Conservation (phyloP, 495 filamentous ascomycete genomes). For the Talaromyces adpressus region DNA sequence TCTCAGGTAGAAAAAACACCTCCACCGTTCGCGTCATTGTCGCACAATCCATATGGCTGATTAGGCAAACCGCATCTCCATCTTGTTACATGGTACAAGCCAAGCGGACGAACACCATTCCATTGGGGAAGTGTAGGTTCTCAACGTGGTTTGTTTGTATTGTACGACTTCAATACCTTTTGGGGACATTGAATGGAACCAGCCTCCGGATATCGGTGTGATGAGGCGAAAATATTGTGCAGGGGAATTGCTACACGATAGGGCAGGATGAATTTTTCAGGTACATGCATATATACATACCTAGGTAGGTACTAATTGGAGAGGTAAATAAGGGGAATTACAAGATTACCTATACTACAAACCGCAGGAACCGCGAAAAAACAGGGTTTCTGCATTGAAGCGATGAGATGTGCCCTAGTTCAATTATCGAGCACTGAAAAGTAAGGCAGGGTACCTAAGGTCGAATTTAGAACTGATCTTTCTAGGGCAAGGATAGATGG, state of each 20-base stretch:
- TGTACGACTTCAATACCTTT: neutral
- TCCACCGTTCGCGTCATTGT: neutral
- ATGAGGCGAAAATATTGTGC: neutral
- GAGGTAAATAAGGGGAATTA: too few species aligned
- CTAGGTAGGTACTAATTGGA: too few species aligned
- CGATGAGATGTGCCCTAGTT: neutral
- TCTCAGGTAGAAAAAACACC: neutral
- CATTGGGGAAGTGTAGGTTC: neutral
- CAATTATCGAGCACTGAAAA: neutral
- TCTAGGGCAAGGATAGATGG: neutral
- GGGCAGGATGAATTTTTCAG: too few species aligned
- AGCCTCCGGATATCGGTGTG: neutral
- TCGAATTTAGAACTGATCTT: neutral
- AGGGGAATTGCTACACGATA: neutral
- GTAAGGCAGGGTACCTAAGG: neutral
- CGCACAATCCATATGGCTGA: neutral
- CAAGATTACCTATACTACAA: too few species aligned
- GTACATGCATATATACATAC: too few species aligned
- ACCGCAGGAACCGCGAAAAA: neutral
- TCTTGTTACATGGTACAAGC: neutral
- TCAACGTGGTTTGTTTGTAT: neutral
- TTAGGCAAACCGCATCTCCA: neutral
- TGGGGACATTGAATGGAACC: too few species aligned
- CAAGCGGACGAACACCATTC: neutral
- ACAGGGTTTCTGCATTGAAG: neutral